Base-by-base conservation (phyloP, 1,284 basidiomycete genomes). In the Takashimella koratensis region DNA sequence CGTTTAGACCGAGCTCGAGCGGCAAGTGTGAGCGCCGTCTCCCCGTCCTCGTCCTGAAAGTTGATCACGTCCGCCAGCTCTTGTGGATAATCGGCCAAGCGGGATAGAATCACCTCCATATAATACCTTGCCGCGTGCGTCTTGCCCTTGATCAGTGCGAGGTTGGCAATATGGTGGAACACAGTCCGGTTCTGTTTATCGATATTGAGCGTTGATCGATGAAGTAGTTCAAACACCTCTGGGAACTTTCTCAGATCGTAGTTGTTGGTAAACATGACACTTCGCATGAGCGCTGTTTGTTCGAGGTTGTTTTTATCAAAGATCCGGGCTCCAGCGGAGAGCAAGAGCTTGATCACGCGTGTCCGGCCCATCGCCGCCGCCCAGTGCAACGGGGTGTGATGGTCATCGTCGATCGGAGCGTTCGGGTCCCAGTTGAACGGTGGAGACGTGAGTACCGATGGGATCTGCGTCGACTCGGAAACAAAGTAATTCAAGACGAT, bases 231-330 rank as follows among this genome's bases (percentile, higher is more conserved):
- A 76, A 97, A 98, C 20, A 99, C 80, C 73, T 98, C 95, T 2
- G 93, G 92, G 68, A 99, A 99, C 76, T 98, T 99, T 67, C 96
- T 90, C 51, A 98, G 87, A 76, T 99, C 96, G 73, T 98, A 98
- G 76, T 98, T 99, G 78, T 99, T 99, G 56, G 92, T 91, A 75
- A 98, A 99, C 96, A 98, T 98, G 68, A 98, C 96, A 62, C 87
- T 89, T 21, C 96, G 89, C 96, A 99, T 99, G 51, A 99, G 79
- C 0, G 96, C 88, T 10, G 96, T 98, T 75, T 98, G 96, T 23
- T 96, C 96, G 22, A 91, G 85, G 72, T 89, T 89, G 79, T 98
- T 99, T 64, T 95, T 92, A 64, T 90, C 88, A 81, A 97, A 98
- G 62, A 98, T 92, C 73, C 97, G 92, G 11, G 95, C 95, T 24